Base-by-base conservation (phyloP, 352 stramenopile genomes). In the Plasmopara viticola region DNA sequence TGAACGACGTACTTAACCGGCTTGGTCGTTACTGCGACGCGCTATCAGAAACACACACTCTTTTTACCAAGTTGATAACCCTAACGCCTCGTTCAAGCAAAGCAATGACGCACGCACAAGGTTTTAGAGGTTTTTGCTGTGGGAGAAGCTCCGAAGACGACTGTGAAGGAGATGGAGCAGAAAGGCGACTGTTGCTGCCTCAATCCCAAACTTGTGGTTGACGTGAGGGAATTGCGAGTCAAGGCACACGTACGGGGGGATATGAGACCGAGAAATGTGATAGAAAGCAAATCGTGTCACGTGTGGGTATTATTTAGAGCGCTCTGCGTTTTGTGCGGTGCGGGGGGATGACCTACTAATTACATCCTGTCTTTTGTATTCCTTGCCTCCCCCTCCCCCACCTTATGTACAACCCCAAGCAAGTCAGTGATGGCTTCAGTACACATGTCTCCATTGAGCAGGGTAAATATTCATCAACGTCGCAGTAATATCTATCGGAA, bases 151-250 rank as follows among this genome's bases (percentile, higher is more conserved):
- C 29, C 45, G 33, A 12, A n/a, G 38, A 30, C 14, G 42, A 13
- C 42, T n/a, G 10, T n/a, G 51, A 20, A 30, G 25, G 12, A 33
- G 13, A 18, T 10, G 13, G 30, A 25, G 12, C 15, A 50, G 54
- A 52, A 43, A 60, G 51, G 48, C 60, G 64, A 72, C 60, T 69
- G 64, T 60, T 60, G 64, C 64, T 52, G 48, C 50, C 51, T 64
- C 46, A 60, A 44, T 53, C 53, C 45, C 38, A 44, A 60, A 54
- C 45, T 44, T 60, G 53, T 54, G 53, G 44, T 30, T 47, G 53
- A 49, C 53, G 53, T 55, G 45, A 13, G 56, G 54, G 54, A 61
- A 51, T 61, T 28, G 54, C 56, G 18, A 49, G 53, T 60, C 45
- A 41, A 29, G 40, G 44, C 44, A 8, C 35, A 40, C 48, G 31